Conservation (phyloP, 768 basidiomycete genomes). For the Hortiboletus flavorubellus region DNA sequence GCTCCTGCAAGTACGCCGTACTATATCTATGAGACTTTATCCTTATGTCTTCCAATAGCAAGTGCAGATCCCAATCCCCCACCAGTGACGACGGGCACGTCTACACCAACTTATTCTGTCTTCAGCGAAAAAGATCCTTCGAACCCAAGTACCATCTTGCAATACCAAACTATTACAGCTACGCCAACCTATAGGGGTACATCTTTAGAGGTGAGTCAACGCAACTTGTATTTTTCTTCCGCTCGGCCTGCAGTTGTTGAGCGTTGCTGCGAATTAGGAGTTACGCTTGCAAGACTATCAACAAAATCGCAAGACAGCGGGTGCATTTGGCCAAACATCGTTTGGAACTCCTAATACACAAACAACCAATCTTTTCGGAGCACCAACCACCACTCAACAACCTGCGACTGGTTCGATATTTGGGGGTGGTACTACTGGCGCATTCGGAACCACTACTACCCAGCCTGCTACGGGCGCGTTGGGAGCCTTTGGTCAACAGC, state of each 20-base stretch:
- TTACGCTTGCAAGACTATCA: constrained; percentile 72
- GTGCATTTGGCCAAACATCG: constrained; percentile 53
- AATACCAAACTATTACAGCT: constrained; percentile 80
- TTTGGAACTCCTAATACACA: constrained; percentile 27
- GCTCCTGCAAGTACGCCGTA: constrained; percentile 32
- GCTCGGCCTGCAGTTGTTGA: background rate
- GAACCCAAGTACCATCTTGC: constrained; percentile 44
- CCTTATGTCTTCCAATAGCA: constrained; percentile 25
- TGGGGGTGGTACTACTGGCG: constrained; percentile 17
- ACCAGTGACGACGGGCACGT: constrained; percentile 65
- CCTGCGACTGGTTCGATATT: constrained; percentile 32
- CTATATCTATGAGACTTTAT: background rate
- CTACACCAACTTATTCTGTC: constrained; percentile 58
- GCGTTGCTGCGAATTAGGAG: constrained; percentile 45
- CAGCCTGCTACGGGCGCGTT: constrained; percentile 30
- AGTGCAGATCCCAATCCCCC: constrained; percentile 40
- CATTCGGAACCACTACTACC: constrained; percentile 25
- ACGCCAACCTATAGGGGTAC: constrained; percentile 75
- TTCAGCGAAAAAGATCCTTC: constrained; percentile 65
- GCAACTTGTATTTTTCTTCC: constrained; percentile 2
- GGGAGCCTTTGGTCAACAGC: constrained; percentile 34
- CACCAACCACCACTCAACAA: constrained; percentile 26
- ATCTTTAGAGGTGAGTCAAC: constrained; percentile 63
- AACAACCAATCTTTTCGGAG: constrained; percentile 26
- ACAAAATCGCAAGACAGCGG: constrained; percentile 69